Conservation (phyloP, 495 filamentous ascomycete species). For the Collariella sp. region DNA sequence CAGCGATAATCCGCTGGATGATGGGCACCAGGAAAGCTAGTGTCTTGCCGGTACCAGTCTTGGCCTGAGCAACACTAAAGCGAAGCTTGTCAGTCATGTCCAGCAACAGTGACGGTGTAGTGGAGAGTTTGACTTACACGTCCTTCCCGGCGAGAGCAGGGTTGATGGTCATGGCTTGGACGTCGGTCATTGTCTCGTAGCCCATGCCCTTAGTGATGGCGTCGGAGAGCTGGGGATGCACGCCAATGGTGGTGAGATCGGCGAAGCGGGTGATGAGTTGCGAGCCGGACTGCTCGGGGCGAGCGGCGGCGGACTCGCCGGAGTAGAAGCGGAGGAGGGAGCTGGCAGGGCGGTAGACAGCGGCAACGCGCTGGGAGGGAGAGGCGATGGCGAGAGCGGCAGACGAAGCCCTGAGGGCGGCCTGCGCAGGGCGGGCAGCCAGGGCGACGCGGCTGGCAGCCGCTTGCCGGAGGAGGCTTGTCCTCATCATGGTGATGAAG, state of each 20-base stretch:
- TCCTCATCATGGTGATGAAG: constrained; percentile 25
- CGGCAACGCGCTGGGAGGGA: constrained; percentile 6
- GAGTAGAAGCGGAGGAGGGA: constrained; percentile 32
- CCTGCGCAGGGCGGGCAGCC: constrained; percentile 18
- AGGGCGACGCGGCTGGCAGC: constrained; percentile 22
- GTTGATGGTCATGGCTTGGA: constrained; percentile 78
- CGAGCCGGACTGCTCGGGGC: constrained; percentile 10
- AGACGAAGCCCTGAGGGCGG: constrained; percentile 17
- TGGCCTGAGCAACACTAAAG: constrained; percentile 73
- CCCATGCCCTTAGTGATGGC: constrained; percentile 66
- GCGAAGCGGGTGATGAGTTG: constrained; percentile 54
- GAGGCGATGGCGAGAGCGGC: constrained; percentile 14
- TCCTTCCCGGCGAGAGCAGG: constrained; percentile 69
- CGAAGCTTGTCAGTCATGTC: neutral
- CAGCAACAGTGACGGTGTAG: too few relatives aligned
- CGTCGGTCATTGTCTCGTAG: constrained; percentile 81
- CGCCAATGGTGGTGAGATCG: constrained; percentile 53
- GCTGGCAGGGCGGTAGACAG: constrained; percentile 15
- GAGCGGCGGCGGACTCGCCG: constrained; percentile 25
- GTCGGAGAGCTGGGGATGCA: constrained; percentile 55
- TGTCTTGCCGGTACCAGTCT: constrained; percentile 84
- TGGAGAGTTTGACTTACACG: constrained; percentile 50
- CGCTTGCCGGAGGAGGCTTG: constrained; percentile 24
- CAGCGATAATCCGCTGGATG: constrained; percentile 59
- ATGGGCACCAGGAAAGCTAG: constrained; percentile 73